phyloP scores from a whole-genome alignment of 1,284 basidiomycete genomes.

The Cutaneotrichosporon daszewskae region DNA sequence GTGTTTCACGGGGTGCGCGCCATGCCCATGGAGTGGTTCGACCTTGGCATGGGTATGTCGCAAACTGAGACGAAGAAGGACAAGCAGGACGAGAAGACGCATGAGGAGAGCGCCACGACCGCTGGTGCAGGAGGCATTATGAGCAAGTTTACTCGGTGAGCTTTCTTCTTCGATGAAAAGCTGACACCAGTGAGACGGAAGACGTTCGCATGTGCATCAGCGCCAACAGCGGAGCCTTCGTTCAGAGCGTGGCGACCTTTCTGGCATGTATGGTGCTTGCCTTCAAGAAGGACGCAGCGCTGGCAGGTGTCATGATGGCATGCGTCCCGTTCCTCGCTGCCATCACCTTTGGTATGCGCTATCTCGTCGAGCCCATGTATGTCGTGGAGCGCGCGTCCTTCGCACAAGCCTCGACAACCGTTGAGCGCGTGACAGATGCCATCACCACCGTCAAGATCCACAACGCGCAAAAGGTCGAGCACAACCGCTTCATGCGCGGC shows the following conservation, averaged over 20 bases:
- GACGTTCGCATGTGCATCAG: conserved; percentile 81
- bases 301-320: conserved; percentile 87
- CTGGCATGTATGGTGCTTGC: conserved; percentile 75
- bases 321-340: conserved; percentile 77
- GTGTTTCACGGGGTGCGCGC: conserved; percentile 66
- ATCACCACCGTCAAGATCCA: conserved; percentile 94
- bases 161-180: conserved; percentile 7
- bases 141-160: conserved; percentile 84
- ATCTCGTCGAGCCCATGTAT: too few species aligned
- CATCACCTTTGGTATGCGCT: conserved; percentile 69
- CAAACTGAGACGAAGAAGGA: too few species aligned
- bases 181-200: conserved; percentile 72
- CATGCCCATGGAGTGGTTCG: conserved; percentile 82
- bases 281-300: conserved; percentile 68
- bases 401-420: conserved; percentile 65
- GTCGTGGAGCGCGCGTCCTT: conserved; percentile 62
- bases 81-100: conserved; percentile 50
- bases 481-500: conserved; percentile 52
- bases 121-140: conserved; percentile 86
- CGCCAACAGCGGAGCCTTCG: conserved; percentile 65
- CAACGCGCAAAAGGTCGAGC: conserved; percentile 71
- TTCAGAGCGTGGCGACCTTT: conserved; percentile 76
- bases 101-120: too few species aligned
- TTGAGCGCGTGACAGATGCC: conserved; percentile 70
- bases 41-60: conserved; percentile 69